These are phyloP conservation scores for Aplosporella prunicola DNA, from an alignment of 2,329 filamentous ascomycete genomes.

Conservation along the genomic window DNA sequence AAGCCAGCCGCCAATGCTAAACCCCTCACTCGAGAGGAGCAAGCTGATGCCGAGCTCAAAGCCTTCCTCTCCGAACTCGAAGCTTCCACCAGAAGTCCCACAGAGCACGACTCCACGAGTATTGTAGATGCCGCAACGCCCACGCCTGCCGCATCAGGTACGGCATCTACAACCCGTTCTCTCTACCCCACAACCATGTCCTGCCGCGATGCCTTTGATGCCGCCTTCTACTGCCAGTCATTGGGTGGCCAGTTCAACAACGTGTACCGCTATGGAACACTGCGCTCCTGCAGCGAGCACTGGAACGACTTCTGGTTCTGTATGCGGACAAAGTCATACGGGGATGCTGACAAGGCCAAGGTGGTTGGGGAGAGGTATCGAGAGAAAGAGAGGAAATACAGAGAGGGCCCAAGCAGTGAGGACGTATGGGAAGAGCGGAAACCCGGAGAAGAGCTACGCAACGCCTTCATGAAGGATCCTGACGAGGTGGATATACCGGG, in stretches of 20 bases:
- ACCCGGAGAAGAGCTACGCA: constrained; percentile 43
- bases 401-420: constrained; percentile 66
- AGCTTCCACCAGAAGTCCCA: constrained; percentile 18
- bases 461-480: constrained; percentile 33
- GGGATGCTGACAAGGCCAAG: constrained; percentile 49
- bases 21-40: constrained; percentile 35
- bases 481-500: constrained; percentile 20
- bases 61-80: constrained; percentile 43
- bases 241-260: constrained; percentile 86
- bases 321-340: constrained; percentile 68
- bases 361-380: constrained; percentile 58
- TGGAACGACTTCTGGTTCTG: constrained; percentile 98
- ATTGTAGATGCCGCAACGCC: constrained; percentile 8
- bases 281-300: constrained; percentile 70
- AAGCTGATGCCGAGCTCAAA: constrained; percentile 46
- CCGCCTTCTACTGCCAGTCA: constrained; percentile 87
- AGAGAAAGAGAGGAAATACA: constrained; percentile 56
- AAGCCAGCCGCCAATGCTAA: constrained; percentile 3
- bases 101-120: constrained; percentile 10
- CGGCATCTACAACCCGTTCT: constrained; percentile 17
- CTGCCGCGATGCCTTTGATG: constrained; percentile 83
- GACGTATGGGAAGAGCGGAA: constrained; percentile 77
- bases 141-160: constrained; percentile 10
- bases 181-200: constrained; percentile 74
- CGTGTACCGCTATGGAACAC: constrained; percentile 74